A percentile compares a stretch with the other conserved stretches of the same genome.
These are phyloP conservation scores for Phellopilus nigrolimitatus DNA, from an alignment of 1,284 basidiomycete species.

Conservation along the genomic window DNA sequence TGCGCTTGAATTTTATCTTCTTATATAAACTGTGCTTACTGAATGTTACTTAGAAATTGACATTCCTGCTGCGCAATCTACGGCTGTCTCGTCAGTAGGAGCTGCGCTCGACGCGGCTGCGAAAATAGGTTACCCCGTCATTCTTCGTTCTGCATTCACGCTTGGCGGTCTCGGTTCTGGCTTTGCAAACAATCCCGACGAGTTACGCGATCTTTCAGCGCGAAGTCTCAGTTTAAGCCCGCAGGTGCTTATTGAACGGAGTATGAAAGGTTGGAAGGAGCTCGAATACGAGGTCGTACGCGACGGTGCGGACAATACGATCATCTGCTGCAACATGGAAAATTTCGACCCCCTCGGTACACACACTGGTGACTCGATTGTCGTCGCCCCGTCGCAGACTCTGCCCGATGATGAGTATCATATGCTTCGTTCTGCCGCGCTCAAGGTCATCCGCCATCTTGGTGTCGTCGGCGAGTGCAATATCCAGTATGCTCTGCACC, in stretches of 20 bases:
- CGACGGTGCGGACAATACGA: constrained; percentile 94
- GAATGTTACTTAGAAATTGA: constrained; percentile 73
- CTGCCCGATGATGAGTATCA: constrained; percentile 98
- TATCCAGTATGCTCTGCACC: constrained; percentile 98
- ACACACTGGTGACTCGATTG: constrained; percentile 99
- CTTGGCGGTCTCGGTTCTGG: constrained; percentile 98
- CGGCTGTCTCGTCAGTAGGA: constrained; percentile 94
- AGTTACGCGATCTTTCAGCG: constrained; percentile 91
- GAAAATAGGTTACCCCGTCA: constrained; percentile 95
- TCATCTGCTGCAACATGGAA: constrained; percentile 97
- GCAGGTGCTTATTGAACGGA: constrained; percentile 96
- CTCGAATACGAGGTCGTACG: constrained; percentile 99
- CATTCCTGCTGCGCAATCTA: constrained; percentile 95
- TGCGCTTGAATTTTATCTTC: constrained; percentile 30
- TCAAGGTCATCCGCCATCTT: constrained; percentile 96
- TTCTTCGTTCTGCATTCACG: constrained; percentile 96
- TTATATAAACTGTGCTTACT: constrained; percentile 5
- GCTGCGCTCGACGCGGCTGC: constrained; percentile 90
- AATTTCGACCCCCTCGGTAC: constrained; percentile 99
- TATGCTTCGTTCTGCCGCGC: constrained; percentile 96
- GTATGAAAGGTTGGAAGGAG: constrained; percentile 99
- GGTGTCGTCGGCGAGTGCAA: constrained; percentile 99
- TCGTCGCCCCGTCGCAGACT: constrained; percentile 98
- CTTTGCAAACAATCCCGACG: constrained; percentile 94
- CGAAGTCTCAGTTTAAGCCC: constrained; percentile 89